A percentile compares a stretch with the other conserved stretches of the same genome.
These are phyloP conservation scores for Chloromonas sp. DNA, from an alignment of 163 green algal species.

Conservation along the genomic window DNA sequence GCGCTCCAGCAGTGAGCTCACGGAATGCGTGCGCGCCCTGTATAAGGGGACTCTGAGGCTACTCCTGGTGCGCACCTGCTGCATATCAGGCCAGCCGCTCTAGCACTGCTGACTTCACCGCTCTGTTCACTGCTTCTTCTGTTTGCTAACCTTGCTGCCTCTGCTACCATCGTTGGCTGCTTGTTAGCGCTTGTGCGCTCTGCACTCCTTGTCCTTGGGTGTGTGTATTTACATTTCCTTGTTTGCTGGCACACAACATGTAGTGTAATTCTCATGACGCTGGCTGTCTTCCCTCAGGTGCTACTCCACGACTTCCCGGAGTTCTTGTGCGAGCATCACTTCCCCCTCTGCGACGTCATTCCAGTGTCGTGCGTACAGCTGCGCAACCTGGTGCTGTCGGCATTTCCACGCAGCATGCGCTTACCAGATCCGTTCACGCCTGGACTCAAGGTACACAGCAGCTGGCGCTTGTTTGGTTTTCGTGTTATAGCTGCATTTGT, in stretches of 20 bases:
- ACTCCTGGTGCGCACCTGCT: slow-evolving; percentile 49
- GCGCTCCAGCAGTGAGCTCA: slow-evolving; percentile 45
- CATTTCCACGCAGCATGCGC: slow-evolving; percentile 96
- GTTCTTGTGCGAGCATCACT: slow-evolving; percentile 96
- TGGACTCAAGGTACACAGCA: slow-evolving; percentile 76
- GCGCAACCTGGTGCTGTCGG: slow-evolving; percentile 94
- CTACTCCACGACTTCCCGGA: slow-evolving; percentile 99
- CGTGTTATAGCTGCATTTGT: too few species aligned
- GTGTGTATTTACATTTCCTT: too few species aligned
- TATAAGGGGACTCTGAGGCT: slow-evolving; percentile 86
- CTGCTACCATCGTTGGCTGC: too few species aligned
- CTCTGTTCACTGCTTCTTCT: too few species aligned
- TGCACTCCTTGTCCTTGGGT: too few species aligned
- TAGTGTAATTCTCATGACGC: background rate
- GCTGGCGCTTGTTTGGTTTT: too few species aligned
- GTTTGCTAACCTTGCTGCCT: too few species aligned
- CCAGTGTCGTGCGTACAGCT: slow-evolving; percentile 79
- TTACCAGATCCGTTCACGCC: slow-evolving; percentile 97
- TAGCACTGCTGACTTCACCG: too few species aligned
- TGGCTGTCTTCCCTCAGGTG: slow-evolving; percentile 31
- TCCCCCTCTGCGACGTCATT: slow-evolving; percentile 89
- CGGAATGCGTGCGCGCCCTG: slow-evolving; percentile 70
- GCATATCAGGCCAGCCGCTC: too few species aligned
- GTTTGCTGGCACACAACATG: too few species aligned
- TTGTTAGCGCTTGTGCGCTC: too few species aligned